Conservation (phyloP, 2,329 filamentous ascomycete genomes). For the Daldinia sp. region DNA sequence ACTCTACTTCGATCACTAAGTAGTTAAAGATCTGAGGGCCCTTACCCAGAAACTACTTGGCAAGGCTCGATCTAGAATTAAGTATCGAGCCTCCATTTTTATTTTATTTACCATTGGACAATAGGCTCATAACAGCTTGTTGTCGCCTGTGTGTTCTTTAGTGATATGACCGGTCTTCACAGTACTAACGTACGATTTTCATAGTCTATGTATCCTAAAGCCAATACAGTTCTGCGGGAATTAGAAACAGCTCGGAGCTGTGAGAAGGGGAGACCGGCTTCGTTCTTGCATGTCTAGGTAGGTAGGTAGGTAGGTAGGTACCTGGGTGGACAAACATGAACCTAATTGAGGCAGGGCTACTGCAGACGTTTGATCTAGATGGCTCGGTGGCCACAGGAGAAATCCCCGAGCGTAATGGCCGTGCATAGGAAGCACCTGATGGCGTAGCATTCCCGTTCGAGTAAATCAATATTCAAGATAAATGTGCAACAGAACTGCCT, state of each 20-base stretch:
- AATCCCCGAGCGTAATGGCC: neutral
- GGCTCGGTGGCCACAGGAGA: neutral
- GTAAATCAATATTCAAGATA: neutral
- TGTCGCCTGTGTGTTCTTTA: neutral
- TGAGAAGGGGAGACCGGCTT: neutral
- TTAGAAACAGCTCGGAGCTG: neutral
- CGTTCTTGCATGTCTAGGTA: neutral
- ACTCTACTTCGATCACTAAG: neutral
- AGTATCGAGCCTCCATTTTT: neutral
- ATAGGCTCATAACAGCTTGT: neutral
- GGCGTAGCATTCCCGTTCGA: neutral
- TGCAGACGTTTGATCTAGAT: neutral
- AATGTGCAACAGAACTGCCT: neutral
- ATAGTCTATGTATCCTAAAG: neutral
- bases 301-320: neutral
- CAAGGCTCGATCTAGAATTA: neutral
- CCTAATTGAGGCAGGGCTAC: neutral
- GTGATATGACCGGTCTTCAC: neutral
- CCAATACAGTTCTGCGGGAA: neutral
- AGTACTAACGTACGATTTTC: neutral
- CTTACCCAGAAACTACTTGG: slow-evolving; percentile 1
- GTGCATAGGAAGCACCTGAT: neutral
- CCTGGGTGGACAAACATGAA: neutral
- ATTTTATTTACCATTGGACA: neutral
- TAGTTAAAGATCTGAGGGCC: neutral